Base-by-base conservation (phyloP, 257 asterid genomes). In the Solanum tacnaense region DNA sequence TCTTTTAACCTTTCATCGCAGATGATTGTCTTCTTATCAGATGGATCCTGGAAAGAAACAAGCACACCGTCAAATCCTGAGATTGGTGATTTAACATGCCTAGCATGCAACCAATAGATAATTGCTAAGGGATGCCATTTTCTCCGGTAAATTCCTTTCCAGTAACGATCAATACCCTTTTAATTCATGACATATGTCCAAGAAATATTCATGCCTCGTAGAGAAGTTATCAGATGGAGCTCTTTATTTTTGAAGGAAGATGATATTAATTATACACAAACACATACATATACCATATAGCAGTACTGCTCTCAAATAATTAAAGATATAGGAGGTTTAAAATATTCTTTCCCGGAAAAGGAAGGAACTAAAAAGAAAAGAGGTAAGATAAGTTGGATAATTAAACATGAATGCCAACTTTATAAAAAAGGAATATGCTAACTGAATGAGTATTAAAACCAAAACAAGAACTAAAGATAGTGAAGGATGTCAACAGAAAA, bases 1-100 rank as follows among this genome's bases (percentile, higher is more conserved):
- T 91, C 90, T 84, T 88, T 91, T 56, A 92, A 60, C 91, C 89
- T 88, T 49, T 91, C 92, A 70, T 92, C 92, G 16, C 94, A 91
- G 44, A 91, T 32, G 44, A 91, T 81, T 71, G 27, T 87, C 91
- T 87, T 90, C 91, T 83, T 90, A 76, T 92, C 89, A 4, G 85
- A 76, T 44, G 92, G 92, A 88, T 92, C 93, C 93, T 92, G 87
- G 46, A 87, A 71, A 72, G 68, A 58, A 41, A 76, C 44, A 68
- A 88, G 38, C 75, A 88, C 44, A 27, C 67, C 6, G 4, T 25
- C 35, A 27, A 49, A 44, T 18, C 32, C 38, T 25, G 67, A 79
- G 25, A 83, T 79, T 32, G 75, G 39, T 36, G 27, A 12, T 76
- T 27, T 44, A 27, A 83, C 18, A 78, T 78, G 60, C n/a, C 67